Conservation (phyloP, 1,139 yeast species). For the Debaryomycetaceae sp. region DNA sequence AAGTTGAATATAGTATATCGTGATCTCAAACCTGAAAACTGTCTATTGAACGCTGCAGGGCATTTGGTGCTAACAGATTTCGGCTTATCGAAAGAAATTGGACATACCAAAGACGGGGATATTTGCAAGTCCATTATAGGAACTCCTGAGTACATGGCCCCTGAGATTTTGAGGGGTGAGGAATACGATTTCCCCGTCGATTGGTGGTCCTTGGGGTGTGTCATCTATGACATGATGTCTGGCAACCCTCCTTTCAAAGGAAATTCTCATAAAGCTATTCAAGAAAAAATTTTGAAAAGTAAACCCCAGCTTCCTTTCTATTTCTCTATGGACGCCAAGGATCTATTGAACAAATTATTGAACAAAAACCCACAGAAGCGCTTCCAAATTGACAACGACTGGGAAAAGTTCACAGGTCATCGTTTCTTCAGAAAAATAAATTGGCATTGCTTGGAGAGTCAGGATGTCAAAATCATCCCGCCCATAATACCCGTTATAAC, state of each 20-base stretch:
- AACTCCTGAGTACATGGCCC: slow-evolving; percentile 58
- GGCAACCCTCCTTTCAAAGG: slow-evolving; percentile 95
- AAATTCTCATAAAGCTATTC: slow-evolving; percentile 69
- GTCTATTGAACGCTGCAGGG: slow-evolving; percentile 71
- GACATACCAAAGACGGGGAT: slow-evolving; percentile 23
- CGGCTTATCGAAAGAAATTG: slow-evolving; percentile 76
- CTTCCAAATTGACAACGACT: slow-evolving; percentile 57
- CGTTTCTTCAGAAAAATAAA: slow-evolving; percentile 30
- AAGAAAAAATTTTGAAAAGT: slow-evolving; percentile 71
- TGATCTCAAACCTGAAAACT: slow-evolving; percentile 89
- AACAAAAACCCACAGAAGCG: slow-evolving; percentile 73
- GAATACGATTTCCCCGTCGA: slow-evolving; percentile 29
- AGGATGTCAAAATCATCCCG: slow-evolving; percentile 16
- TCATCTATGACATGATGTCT: slow-evolving; percentile 79
- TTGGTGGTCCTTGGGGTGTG: slow-evolving; percentile 40
- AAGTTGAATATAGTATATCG: slow-evolving; percentile 46
- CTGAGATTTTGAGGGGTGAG: slow-evolving; percentile 32
- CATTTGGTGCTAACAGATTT: slow-evolving; percentile 84
- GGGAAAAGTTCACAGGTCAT: slow-evolving; percentile 25
- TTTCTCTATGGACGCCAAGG: slow-evolving; percentile 78
- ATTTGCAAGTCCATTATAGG: slow-evolving; percentile 77
- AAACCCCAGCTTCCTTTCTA: slow-evolving; percentile 73
- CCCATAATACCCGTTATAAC: slow-evolving; percentile 33
- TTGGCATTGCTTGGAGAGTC: slow-evolving; percentile 24
- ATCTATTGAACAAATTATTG: slow-evolving; percentile 62